Conservation (phyloP, 163 green algal genomes). For the Prototheca wickerhamii region DNA sequence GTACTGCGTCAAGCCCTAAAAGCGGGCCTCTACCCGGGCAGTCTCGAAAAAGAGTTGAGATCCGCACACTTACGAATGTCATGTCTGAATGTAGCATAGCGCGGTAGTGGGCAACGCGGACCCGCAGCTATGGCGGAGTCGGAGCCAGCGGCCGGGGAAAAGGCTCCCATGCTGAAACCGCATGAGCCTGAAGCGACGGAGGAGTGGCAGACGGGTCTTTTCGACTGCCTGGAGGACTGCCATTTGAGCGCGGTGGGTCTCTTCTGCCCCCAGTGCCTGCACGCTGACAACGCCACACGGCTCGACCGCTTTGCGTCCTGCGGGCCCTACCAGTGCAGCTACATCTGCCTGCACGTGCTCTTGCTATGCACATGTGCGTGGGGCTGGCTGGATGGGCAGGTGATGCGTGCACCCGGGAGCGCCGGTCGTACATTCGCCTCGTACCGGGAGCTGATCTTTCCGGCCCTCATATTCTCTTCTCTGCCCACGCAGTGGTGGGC, state of each 20-base stretch:
- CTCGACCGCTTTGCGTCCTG: slow-evolving; percentile 1
- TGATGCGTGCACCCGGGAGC: neutral
- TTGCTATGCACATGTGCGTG: neutral
- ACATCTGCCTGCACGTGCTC: neutral
- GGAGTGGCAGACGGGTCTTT: slow-evolving; percentile 14
- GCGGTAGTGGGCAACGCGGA: no score
- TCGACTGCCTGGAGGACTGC: slow-evolving; percentile 12
- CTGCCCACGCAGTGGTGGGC: slow-evolving; percentile 1
- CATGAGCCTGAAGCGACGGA: neutral
- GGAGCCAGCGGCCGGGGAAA: neutral
- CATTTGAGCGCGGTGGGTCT: slow-evolving; percentile 4
- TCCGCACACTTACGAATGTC: no score
- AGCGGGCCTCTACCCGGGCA: no score
- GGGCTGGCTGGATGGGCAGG: neutral
- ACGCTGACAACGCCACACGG: slow-evolving; percentile 10
- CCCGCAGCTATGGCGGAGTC: neutral
- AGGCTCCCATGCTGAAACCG: neutral
- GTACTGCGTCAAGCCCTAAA: no score
- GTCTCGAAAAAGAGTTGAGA: no score
- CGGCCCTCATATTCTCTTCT: neutral
- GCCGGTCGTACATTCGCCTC: neutral
- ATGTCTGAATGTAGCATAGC: no score
- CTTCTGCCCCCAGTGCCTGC: slow-evolving; percentile 9
- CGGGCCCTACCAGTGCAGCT: slow-evolving; percentile 4
- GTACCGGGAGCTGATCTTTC: neutral